Evolutionary conservation across 805 yeast species (phyloP).

Genomic region (Metschnikowia reukaufii): DNA sequence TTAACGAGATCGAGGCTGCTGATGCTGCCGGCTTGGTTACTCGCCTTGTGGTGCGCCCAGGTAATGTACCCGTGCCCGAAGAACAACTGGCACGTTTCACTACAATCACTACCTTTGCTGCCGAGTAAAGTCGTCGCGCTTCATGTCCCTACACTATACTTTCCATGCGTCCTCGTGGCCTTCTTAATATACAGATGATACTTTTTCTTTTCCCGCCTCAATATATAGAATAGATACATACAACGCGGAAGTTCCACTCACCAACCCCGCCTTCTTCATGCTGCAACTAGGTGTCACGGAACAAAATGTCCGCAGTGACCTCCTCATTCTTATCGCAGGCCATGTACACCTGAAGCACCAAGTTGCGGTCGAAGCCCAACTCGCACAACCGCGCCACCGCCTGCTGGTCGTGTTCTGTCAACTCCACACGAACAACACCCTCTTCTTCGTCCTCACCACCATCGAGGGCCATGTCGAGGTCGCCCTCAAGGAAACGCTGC

Average conservation of each 20-base stretch:
- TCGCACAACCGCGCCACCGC: conserved; percentile 91
- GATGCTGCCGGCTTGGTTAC: conserved; percentile 59
- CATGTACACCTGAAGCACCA: conserved; percentile 90
- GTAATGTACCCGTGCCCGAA: conserved; percentile 56
- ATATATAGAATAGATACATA: too few relatives aligned
- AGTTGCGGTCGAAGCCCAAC: conserved; percentile 85
- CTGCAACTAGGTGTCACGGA: conserved; percentile 37
- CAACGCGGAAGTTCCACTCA: too few relatives aligned
- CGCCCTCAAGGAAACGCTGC: conserved; percentile 65
- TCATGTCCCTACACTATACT: too few relatives aligned
- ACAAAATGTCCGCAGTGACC: conserved; percentile 88
- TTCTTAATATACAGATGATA: conserved; percentile 2
- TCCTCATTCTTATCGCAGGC: conserved; percentile 99
- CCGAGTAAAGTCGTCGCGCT: not conserved
- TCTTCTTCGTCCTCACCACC: conserved; percentile 34
- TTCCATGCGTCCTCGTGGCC: not conserved
- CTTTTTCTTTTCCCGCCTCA: not conserved
- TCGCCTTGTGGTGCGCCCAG: conserved; percentile 66
- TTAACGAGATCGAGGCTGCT: conserved; percentile 77
- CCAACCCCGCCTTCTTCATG: not conserved
- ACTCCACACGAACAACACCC: conserved; percentile 50
- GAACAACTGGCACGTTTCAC: conserved; percentile 16
- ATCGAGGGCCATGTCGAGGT: conserved; percentile 38
- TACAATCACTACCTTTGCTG: conserved; percentile 9
- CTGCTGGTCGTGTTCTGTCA: conserved; percentile 80